Evolutionary conservation across 2,329 filamentous ascomycete genomes (phyloP), one percentile per base, ranked within the genome.

Genomic region (Clarireedia homoeocarpa): DNA sequence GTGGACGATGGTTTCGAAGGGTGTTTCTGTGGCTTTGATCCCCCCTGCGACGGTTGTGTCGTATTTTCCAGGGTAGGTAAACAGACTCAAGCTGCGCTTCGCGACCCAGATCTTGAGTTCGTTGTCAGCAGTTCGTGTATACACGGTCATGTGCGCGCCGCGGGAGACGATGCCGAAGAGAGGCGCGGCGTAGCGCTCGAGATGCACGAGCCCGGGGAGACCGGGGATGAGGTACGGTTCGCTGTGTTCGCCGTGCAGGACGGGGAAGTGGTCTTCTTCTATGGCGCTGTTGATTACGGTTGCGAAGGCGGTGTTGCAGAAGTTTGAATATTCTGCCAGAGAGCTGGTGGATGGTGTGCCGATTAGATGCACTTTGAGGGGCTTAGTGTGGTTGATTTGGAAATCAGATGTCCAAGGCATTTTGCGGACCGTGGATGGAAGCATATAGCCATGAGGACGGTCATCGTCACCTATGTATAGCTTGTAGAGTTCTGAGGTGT

Each of bases 21-120:
- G 83, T 2, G 71, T 74, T 67, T 90, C 81, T 1, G 79, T 79
- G 0, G 85, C 81, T 54, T 84, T 80, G 64, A 91, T 82, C 0
- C 89, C 88, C 2, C 88, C 89, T 0, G 87, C 88, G 12, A 91
- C 88, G 4, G 86, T 86, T 65, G 89, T 91, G 67, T 92, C 88
- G 55, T 91, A 75, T 77, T 88, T 83, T 2, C 81, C 79, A 0
- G 84, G 84, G 63, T 88, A 91, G 0, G 86, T 89, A 68, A 84
- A 80, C 65, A 91, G 86, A 12, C 75, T 78, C 50, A 70, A 73
- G 47, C 84, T 80, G 20, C 88, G 75, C 23, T 83, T 75, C 0
- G 89, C 85, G 0, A 89, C 78, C 88, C 89, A 92, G 30, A 92
- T 77, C 61, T 77, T 81, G 46, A 88, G 36, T 17, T 51, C 57